phyloP scores from a whole-genome alignment of 305 asterid genomes.

The Ilex paraguariensis region DNA sequence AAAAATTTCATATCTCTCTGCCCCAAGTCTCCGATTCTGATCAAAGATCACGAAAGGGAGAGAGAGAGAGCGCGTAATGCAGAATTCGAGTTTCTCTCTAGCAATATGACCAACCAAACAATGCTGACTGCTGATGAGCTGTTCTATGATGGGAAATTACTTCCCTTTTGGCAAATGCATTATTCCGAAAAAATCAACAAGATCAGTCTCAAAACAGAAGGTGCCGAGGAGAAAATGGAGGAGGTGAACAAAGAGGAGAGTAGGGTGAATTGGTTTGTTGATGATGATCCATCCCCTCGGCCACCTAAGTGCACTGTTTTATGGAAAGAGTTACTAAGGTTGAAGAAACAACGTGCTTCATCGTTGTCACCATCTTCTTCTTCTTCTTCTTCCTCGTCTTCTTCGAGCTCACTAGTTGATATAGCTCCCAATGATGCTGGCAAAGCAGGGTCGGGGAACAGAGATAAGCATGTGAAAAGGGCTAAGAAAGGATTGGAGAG shows the following conservation, averaged over 20 bases:
- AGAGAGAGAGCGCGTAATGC: conserved; percentile 10
- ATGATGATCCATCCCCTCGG: conserved; percentile 93
- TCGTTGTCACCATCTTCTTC: conserved; percentile 57
- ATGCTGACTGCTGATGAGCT: conserved; percentile 77
- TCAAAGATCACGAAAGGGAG: conserved; percentile 4
- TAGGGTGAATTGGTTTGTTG: conserved; percentile 71
- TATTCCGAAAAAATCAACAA: conserved; percentile 47
- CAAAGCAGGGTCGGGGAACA: conserved; percentile 22
- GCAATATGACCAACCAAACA: conserved; percentile 21
- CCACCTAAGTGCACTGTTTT: conserved; percentile 89
- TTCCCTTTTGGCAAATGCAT: conserved; percentile 62
- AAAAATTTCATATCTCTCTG: conserved; percentile 59
- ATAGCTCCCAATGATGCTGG: conserved; percentile 18
- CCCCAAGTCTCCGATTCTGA: conserved; percentile 32
- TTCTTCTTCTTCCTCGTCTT: conserved; percentile 51
- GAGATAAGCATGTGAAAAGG: conserved; percentile 35
- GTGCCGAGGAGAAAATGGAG: conserved; percentile 12
- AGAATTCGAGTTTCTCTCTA: conserved; percentile 77
- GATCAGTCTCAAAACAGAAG: conserved; percentile 36
- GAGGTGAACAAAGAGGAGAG: conserved; percentile 28
- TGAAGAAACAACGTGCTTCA: conserved; percentile 61
- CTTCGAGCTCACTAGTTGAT: conserved; percentile 22
- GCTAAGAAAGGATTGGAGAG: conserved; percentile 67
- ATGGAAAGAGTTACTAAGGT: conserved; percentile 73
- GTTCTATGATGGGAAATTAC: conserved; percentile 69